phyloP scores from a whole-genome alignment of 225 moss, liverwort and hornwort genomes.

The Pleurozium schreberi region DNA sequence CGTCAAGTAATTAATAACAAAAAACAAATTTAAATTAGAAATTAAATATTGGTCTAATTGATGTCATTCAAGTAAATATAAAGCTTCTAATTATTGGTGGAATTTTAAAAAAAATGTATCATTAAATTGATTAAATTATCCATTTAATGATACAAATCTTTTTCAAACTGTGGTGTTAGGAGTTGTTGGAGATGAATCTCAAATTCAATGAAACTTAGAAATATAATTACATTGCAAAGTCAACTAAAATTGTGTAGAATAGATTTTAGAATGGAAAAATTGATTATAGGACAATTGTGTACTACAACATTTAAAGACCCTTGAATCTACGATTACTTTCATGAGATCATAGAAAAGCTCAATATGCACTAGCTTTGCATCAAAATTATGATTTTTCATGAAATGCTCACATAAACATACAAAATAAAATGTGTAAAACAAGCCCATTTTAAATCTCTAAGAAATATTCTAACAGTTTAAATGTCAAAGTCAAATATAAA shows the following conservation, averaged over 20 bases:
- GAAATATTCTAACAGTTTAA: background rate
- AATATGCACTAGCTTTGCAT: background rate
- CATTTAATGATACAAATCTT: no score
- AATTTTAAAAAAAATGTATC: background rate
- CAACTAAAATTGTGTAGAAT: background rate
- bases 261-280: background rate
- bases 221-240: background rate
- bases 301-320: no score
- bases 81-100: no score
- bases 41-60: background rate
- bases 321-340: background rate
- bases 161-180: fast-evolving
- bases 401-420: background rate
- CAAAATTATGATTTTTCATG: background rate
- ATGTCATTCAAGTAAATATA: no score
- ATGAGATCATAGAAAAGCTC: background rate
- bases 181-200: background rate
- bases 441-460: background rate
- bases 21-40: background rate
- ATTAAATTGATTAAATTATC: background rate
- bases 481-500: background rate
- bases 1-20: background rate
- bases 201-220: background rate
- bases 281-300: background rate
- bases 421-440: background rate